Conservation (phyloP, 2,329 filamentous ascomycete genomes). For the Arthrinium puccinioides region DNA sequence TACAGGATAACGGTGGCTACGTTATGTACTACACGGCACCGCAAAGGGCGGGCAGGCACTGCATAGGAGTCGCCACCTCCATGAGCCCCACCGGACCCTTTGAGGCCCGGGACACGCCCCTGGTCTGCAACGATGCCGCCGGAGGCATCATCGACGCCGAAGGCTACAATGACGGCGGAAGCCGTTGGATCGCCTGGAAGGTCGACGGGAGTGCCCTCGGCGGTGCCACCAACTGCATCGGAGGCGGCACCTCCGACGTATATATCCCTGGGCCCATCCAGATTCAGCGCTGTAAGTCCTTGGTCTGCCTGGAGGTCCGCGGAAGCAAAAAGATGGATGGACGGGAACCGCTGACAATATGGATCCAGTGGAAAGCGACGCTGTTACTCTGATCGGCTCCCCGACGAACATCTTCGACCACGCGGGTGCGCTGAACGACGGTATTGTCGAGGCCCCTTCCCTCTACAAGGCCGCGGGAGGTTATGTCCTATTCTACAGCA, state of each 20-base stretch:
- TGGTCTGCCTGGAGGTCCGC: too few relatives aligned
- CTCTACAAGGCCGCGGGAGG: conserved; percentile 19
- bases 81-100: conserved; percentile 18
- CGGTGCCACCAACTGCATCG: conserved; percentile 21
- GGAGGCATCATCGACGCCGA: conserved; percentile 23
- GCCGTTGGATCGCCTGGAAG: conserved; percentile 24
- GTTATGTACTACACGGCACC: conserved; percentile 24
- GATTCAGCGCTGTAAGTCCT: conserved; percentile 20
- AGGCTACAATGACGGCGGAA: conserved; percentile 20
- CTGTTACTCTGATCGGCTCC: conserved; percentile 14
- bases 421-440: conserved; percentile 18
- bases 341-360: too few relatives aligned
- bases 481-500: conserved; percentile 22
- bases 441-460: conserved; percentile 21
- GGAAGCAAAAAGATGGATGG: too few relatives aligned
- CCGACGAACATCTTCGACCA: conserved; percentile 20
- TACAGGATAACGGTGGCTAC: conserved; percentile 19
- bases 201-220: conserved; percentile 24
- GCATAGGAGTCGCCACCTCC: conserved; percentile 22
- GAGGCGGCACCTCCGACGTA: conserved; percentile 13
- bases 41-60: conserved; percentile 18
- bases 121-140: conserved; percentile 19
- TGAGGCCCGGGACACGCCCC: conserved; percentile 12
- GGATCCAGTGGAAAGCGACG: conserved; percentile 20
- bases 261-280: conserved; percentile 21